Percentiles rank a stretch among this genome's conserved stretches.
phyloP scores from a whole-genome alignment of 176 grass and related monocot species.

The Aegilops tauschii region DNA sequence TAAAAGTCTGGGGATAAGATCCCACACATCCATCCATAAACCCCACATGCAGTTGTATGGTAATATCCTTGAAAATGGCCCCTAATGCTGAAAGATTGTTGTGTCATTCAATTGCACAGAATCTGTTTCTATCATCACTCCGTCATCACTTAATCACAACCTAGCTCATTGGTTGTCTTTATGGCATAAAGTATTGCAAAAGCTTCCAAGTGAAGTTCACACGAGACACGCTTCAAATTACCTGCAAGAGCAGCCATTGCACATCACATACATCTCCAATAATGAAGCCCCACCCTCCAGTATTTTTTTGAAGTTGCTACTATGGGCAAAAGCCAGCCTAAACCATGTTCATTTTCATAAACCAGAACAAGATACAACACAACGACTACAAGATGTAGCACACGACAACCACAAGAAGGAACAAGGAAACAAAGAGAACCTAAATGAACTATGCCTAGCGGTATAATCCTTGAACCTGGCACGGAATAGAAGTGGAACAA shows the following conservation, averaged over 20 bases:
- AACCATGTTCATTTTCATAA: no score
- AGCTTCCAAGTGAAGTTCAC: not conserved
- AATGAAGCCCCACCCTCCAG: not conserved
- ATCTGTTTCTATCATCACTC: not conserved
- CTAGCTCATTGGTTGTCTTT: not conserved
- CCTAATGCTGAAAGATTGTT: not conserved
- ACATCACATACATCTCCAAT: not conserved
- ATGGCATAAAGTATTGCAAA: not conserved
- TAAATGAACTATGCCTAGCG: no score
- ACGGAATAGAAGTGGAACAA: no score
- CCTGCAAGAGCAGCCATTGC: not conserved
- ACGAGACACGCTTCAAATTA: not conserved
- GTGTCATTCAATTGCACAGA: not conserved
- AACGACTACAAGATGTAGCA: no score
- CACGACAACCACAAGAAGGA: no score
- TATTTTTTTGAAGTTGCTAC: not conserved
- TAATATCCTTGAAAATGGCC: not conserved
- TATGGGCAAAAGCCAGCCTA: not conserved
- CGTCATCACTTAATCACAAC: not conserved
- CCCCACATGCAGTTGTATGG: not conserved
- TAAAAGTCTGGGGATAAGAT: not conserved
- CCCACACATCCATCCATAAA: not conserved
- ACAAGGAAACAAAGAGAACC: no score
- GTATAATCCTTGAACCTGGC: no score
- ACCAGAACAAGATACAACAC: no score